Percentiles rank a stretch among this genome's conserved stretches.
Evolutionary conservation across 2,329 filamentous ascomycete species (phyloP).

Genomic region (Venturia pyrina): DNA sequence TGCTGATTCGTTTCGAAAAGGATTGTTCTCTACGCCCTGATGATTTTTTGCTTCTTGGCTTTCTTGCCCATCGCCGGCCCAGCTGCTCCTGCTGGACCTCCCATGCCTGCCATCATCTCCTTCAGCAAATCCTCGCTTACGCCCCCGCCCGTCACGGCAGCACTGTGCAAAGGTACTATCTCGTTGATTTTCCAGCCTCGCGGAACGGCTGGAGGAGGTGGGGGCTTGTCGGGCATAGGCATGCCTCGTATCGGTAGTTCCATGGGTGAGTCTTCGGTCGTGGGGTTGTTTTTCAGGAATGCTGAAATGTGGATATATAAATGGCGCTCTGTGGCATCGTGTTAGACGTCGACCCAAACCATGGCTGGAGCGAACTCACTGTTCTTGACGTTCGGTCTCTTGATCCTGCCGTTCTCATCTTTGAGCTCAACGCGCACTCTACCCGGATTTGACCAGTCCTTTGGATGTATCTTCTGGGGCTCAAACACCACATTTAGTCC

Average conservation of each 20-base stretch:
- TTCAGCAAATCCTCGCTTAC: conserved; percentile 91
- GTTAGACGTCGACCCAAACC: neutral
- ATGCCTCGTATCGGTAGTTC: conserved; percentile 64
- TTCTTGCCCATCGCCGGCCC: conserved; percentile 7
- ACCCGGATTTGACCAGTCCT: conserved; percentile 96
- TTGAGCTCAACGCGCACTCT: conserved; percentile 71
- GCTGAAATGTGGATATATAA: conserved; percentile 71
- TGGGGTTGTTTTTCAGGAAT: conserved; percentile 70
- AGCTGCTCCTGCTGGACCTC: neutral
- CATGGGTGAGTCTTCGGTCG: conserved; percentile 60
- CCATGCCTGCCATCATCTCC: conserved; percentile 95
- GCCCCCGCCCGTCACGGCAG: conserved; percentile 83
- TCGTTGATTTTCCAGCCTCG: conserved; percentile 84
- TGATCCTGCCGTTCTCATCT: conserved; percentile 40
- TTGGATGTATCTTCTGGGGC: conserved; percentile 83
- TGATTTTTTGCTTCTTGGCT: conserved; percentile 10
- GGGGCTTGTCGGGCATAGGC: conserved; percentile 54
- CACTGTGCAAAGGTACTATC: conserved; percentile 76
- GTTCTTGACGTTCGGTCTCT: conserved; percentile 49
- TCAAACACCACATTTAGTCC: conserved; percentile 71
- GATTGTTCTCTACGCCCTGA: neutral
- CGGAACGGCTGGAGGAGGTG: conserved; percentile 54
- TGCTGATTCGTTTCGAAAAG: neutral
- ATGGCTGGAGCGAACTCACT: conserved; percentile 37
- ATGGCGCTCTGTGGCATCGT: conserved; percentile 58